Evolutionary conservation across 805 yeast species (phyloP).

Genomic region (Candida patagonica): DNA sequence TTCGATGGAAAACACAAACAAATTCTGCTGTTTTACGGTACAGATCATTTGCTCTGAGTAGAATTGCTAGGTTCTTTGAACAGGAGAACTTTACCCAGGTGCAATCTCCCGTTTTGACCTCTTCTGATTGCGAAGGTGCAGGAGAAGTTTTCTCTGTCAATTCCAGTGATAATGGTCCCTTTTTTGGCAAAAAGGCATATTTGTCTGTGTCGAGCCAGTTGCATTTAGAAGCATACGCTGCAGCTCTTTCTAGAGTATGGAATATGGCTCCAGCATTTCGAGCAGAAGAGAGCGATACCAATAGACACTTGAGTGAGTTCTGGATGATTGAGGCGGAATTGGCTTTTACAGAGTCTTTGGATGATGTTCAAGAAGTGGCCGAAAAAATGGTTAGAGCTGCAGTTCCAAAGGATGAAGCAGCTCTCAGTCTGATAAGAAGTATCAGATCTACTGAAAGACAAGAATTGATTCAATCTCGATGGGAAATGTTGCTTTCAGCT

Average conservation of each 20-base stretch:
- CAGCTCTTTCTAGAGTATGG: slow-evolving; percentile 76
- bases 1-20: slow-evolving; percentile 66
- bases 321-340: slow-evolving; percentile 97
- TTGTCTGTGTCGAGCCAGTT: slow-evolving; percentile 88
- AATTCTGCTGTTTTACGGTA: slow-evolving; percentile 59
- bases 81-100: slow-evolving; percentile 54
- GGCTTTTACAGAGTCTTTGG: slow-evolving; percentile 46
- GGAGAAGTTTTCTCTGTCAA: slow-evolving; percentile 74
- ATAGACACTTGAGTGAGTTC: slow-evolving; percentile 85
- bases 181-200: slow-evolving; percentile 45
- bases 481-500: slow-evolving; percentile 42
- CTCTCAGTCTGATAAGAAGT: slow-evolving; percentile 20
- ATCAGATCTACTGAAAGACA: slow-evolving; percentile 29
- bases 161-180: slow-evolving; percentile 27
- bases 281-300: slow-evolving; percentile 88
- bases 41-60: slow-evolving; percentile 56
- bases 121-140: slow-evolving; percentile 95
- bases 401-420: slow-evolving; percentile 20
- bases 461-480: slow-evolving; percentile 37
- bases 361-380: slow-evolving; percentile 53
- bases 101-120: slow-evolving; percentile 77
- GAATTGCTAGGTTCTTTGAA: slow-evolving; percentile 47
- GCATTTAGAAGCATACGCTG: slow-evolving; percentile 74
- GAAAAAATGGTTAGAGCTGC: slow-evolving; percentile 61
- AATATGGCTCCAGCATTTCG: slow-evolving; percentile 85